Conservation (phyloP, 331 rosid species). For the Erythrophleum ivorense region DNA sequence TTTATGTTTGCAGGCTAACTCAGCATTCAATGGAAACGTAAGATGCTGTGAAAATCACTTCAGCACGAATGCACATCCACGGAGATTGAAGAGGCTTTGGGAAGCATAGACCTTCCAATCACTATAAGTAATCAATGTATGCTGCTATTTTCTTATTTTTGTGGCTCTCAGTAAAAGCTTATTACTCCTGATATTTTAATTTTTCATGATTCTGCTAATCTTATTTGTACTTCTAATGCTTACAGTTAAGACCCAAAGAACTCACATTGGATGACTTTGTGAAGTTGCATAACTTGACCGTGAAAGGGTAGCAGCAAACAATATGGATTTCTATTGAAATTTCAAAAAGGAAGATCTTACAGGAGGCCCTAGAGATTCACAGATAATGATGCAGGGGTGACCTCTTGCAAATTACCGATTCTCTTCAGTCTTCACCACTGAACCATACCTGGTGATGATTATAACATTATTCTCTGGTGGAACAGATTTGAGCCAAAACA, state of each 20-base stretch:
- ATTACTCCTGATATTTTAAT: not conserved
- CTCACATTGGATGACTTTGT: slow-evolving; percentile 73
- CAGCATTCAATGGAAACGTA: slow-evolving; percentile 86
- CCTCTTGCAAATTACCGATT: too few species aligned
- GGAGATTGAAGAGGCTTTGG: slow-evolving; percentile 38
- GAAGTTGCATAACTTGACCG: slow-evolving; percentile 51
- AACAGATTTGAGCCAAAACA: not conserved
- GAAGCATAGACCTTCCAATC: slow-evolving; percentile 54
- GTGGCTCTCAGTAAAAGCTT: not conserved
- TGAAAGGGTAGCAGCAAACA: slow-evolving; percentile 39
- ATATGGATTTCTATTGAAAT: slow-evolving; percentile 17
- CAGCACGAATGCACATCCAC: slow-evolving; percentile 36
- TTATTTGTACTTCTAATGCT: too few species aligned
- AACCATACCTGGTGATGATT: too few species aligned
- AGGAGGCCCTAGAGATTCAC: slow-evolving; percentile 24
- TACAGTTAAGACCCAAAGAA: slow-evolving; percentile 36
- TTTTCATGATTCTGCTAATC: slow-evolving; percentile 22
- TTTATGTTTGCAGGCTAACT: too few species aligned
- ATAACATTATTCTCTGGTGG: slow-evolving; percentile 5
- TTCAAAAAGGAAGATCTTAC: slow-evolving; percentile 15
- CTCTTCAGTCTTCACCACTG: too few species aligned
- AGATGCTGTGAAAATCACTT: slow-evolving; percentile 81
- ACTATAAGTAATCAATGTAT: slow-evolving; percentile 55
- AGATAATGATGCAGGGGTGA: not conserved
- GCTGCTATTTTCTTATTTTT: slow-evolving; percentile 23